Percentiles rank a stretch among this genome's conserved stretches.
These are phyloP conservation scores for Tympanopsis confertula DNA, from an alignment of 2,329 filamentous ascomycete genomes.

Conservation along the genomic window DNA sequence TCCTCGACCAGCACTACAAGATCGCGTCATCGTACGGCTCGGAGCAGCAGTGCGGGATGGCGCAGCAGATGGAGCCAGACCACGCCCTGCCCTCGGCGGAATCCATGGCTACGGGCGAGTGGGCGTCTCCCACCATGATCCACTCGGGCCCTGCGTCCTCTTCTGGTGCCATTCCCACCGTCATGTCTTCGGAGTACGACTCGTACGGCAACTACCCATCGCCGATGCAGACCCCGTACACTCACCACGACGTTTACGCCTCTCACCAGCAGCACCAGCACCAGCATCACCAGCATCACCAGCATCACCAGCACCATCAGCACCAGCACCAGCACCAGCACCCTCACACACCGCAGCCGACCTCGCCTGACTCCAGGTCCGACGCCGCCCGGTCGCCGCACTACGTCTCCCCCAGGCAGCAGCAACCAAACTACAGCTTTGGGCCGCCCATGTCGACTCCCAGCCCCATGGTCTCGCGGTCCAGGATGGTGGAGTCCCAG, in stretches of 20 bases:
- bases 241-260: constrained; percentile 20
- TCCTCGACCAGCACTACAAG: constrained; percentile 27
- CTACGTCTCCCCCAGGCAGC: no score
- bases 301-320: background rate
- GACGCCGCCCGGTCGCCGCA: no score
- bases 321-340: background rate
- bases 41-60: constrained; percentile 24
- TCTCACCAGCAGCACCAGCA: background rate
- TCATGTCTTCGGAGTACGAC: constrained; percentile 37
- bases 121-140: constrained; percentile 26
- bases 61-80: constrained; percentile 19
- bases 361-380: no score
- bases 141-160: constrained; percentile 26
- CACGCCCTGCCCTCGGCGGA: constrained; percentile 23
- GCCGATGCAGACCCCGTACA: constrained; percentile 26
- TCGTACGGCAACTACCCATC: constrained; percentile 34
- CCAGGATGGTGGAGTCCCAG: no score
- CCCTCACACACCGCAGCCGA: no score
- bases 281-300: background rate
- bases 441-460: no score
- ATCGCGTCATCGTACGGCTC: constrained; percentile 26
- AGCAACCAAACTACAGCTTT: no score
- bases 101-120: constrained; percentile 28
- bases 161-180: constrained; percentile 23
- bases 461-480: no score